Evolutionary conservation across 768 basidiomycete genomes (phyloP).

Genomic region (Amanita rimosa): DNA sequence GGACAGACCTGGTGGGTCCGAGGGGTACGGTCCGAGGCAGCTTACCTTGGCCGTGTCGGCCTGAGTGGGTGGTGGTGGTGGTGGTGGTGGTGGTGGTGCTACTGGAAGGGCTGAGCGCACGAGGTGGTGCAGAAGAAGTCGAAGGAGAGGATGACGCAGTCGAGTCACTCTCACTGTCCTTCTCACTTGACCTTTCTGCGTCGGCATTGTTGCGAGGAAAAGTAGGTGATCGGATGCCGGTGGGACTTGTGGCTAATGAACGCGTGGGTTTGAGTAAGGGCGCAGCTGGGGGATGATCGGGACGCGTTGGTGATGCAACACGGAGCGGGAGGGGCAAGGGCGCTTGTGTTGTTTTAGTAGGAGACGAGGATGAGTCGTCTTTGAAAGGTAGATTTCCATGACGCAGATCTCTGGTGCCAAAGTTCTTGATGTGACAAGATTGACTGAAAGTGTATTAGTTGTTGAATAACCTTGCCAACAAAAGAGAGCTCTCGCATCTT

Average conservation of each 20-base stretch:
- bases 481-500: not conserved
- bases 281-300: slow-evolving; percentile 7
- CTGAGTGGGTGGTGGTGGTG: slow-evolving; percentile 30
- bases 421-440: slow-evolving; percentile 68
- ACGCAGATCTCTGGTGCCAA: slow-evolving; percentile 66
- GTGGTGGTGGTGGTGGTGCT: slow-evolving; percentile 23
- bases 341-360: slow-evolving; percentile 9
- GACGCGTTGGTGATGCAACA: slow-evolving; percentile 17
- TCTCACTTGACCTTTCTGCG: not conserved
- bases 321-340: slow-evolving; percentile 20
- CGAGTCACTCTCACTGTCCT: not conserved
- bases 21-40: slow-evolving; percentile 48
- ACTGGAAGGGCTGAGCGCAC: not conserved
- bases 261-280: slow-evolving; percentile 17
- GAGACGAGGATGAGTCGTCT: slow-evolving; percentile 19
- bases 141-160: not conserved
- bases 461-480: not conserved
- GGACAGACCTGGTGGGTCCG: slow-evolving; percentile 19
- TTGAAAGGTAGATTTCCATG: slow-evolving; percentile 56
- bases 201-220: slow-evolving; percentile 11
- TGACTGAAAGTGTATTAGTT: slow-evolving; percentile 45
- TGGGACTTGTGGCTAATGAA: slow-evolving; percentile 20
- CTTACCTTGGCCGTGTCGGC: slow-evolving; percentile 31
- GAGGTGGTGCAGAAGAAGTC: not conserved
- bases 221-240: slow-evolving; percentile 16